Percentiles rank a stretch among this genome's conserved stretches.
Evolutionary conservation across 345 rosid species (phyloP).

Genomic region (Melaleuca alternifolia): DNA sequence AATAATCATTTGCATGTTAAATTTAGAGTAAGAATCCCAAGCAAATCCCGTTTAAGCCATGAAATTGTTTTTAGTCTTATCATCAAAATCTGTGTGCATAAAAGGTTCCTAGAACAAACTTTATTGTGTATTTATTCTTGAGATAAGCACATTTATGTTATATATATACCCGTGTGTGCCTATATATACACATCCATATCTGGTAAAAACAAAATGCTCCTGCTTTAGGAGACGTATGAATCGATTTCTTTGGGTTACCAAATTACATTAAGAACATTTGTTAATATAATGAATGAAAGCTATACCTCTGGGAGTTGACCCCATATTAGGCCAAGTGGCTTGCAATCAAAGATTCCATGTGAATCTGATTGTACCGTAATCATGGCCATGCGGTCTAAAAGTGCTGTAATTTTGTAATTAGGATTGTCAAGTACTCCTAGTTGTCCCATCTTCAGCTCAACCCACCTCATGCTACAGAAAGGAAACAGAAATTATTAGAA

Average conservation of each 20-base stretch:
- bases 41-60: not conserved
- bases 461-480: slow-evolving; percentile 86
- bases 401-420: slow-evolving; percentile 87
- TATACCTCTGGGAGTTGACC: slow-evolving; percentile 76
- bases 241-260: not conserved
- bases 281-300: not conserved
- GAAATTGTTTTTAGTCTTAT: not conserved
- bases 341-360: slow-evolving; percentile 84
- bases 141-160: not conserved
- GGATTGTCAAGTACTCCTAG: slow-evolving; percentile 87
- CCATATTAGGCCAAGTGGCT: slow-evolving; percentile 92
- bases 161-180: not conserved
- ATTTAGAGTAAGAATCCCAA: not conserved
- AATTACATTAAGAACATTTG: not conserved
- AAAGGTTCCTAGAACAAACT: not conserved
- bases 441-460: slow-evolving; percentile 95
- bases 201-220: not conserved
- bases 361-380: slow-evolving; percentile 90
- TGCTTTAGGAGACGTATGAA: not conserved
- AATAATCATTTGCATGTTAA: not conserved
- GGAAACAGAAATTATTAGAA: not conserved
- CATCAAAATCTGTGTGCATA: not conserved
- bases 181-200: not conserved
- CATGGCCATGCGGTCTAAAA: slow-evolving; percentile 88
- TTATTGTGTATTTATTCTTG: not conserved